Conservation (phyloP, 1,284 basidiomycete genomes). For the Exobasidium rhododendri region DNA sequence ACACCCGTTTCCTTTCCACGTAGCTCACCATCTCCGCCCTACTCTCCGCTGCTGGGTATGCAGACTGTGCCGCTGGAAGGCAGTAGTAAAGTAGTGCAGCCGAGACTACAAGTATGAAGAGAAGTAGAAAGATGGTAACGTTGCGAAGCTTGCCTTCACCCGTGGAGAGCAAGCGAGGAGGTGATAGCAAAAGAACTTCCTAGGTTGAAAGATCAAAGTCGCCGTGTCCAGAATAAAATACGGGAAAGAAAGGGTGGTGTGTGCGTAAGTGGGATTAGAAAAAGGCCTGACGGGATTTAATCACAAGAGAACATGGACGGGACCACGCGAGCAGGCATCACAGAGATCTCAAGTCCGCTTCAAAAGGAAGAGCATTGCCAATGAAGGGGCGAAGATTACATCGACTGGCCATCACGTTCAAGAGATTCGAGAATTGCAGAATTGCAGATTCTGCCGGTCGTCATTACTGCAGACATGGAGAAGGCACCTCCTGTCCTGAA, state of each 20-base stretch:
- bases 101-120: not conserved
- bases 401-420: constrained; percentile 25
- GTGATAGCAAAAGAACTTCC: too few species aligned
- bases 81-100: not conserved
- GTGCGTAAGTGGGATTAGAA: too few species aligned
- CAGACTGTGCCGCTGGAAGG: not conserved
- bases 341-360: too few species aligned
- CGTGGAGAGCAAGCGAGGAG: not conserved
- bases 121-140: not conserved
- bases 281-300: too few species aligned
- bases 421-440: constrained; percentile 41
- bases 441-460: constrained; percentile 39
- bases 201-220: too few species aligned
- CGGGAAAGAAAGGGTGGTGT: too few species aligned
- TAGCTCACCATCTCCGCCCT: not conserved
- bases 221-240: too few species aligned
- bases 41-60: not conserved
- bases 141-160: not conserved
- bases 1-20: too few species aligned
- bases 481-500: constrained; percentile 51
- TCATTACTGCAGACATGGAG: constrained; percentile 44
- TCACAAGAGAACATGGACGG: too few species aligned
- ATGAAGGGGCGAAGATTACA: constrained; percentile 24
- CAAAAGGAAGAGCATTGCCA: constrained; percentile 24
- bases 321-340: too few species aligned